Conservation (phyloP, 345 rosid species). For the Cochlearia excelsa region DNA sequence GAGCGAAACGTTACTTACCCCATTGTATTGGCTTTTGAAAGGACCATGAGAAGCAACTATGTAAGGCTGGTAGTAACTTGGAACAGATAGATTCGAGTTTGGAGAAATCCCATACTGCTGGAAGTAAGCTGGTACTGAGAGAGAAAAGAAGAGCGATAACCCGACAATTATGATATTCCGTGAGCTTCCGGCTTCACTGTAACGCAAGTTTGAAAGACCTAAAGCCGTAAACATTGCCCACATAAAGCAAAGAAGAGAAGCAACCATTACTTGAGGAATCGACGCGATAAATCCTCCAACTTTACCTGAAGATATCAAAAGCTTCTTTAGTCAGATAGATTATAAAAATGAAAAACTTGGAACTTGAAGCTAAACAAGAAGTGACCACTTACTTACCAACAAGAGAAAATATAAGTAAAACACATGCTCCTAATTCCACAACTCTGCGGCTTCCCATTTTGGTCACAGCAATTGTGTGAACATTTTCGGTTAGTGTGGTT, state of each 20-base stretch:
- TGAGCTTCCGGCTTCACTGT: constrained; percentile 98
- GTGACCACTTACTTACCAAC: constrained; percentile 69
- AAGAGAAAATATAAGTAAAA: constrained; percentile 71
- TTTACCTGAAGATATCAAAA: constrained; percentile 58
- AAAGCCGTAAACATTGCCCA: constrained; percentile 96
- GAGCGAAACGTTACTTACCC: constrained; percentile 49
- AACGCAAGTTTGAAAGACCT: constrained; percentile 90
- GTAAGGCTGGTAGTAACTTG: constrained; percentile 85
- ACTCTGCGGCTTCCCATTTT: constrained; percentile 99
- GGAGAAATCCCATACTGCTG: constrained; percentile 89
- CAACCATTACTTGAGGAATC: constrained; percentile 93
- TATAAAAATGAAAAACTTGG: background rate
- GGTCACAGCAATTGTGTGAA: constrained; percentile 95
- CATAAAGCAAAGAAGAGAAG: constrained; percentile 96
- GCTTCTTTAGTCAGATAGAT: background rate
- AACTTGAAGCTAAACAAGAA: constrained; percentile 1
- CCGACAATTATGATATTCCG: constrained; percentile 92
- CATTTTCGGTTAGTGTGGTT: constrained; percentile 88
- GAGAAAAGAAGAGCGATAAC: constrained; percentile 75
- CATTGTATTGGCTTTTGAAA: constrained; percentile 59
- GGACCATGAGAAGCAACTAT: constrained; percentile 92
- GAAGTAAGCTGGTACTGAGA: constrained; percentile 89
- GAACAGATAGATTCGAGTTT: constrained; percentile 69
- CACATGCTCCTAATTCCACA: constrained; percentile 78
- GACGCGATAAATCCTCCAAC: constrained; percentile 97